These are phyloP conservation scores for Aureobasidium subglaciale DNA, from an alignment of 2,329 filamentous ascomycete species.

Conservation along the genomic window DNA sequence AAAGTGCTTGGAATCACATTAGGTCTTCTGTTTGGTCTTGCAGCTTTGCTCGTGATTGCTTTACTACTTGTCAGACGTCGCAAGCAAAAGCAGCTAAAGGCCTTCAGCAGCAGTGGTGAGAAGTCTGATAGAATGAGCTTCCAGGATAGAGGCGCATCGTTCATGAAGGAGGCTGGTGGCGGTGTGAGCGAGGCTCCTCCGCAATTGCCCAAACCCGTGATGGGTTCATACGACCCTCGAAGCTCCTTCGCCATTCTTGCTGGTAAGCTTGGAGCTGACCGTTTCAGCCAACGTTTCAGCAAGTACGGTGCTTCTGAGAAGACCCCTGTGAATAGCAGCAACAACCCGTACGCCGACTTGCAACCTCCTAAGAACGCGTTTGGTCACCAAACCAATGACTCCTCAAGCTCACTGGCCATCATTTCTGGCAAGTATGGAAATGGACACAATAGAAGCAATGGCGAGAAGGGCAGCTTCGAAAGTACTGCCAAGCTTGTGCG, in stretches of 20 bases:
- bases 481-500: conserved; percentile 55
- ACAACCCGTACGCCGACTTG: neutral
- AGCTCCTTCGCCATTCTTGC: conserved; percentile 17
- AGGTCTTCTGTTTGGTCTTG: conserved; percentile 70
- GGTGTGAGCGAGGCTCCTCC: conserved; percentile 20
- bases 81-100: conserved; percentile 50
- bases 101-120: conserved; percentile 40
- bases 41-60: conserved; percentile 62
- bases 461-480: conserved; percentile 48
- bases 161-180: conserved; percentile 46
- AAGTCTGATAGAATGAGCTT: conserved; percentile 42
- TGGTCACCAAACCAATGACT: conserved; percentile 20
- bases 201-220: conserved; percentile 10
- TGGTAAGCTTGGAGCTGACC: conserved; percentile 9
- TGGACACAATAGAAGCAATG: conserved; percentile 38
- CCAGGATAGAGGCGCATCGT: conserved; percentile 43
- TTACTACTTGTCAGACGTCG: conserved; percentile 61
- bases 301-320: neutral
- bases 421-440: conserved; percentile 50
- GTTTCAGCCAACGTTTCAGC: conserved; percentile 10
- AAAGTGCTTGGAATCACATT: conserved; percentile 74
- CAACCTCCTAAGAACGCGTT: neutral
- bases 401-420: conserved; percentile 39
- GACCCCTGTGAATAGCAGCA: neutral
- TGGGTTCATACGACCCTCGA: conserved; percentile 20